Evolutionary conservation across 2,329 filamentous ascomycete species (phyloP).

Genomic region (Trichoderma sp.): DNA sequence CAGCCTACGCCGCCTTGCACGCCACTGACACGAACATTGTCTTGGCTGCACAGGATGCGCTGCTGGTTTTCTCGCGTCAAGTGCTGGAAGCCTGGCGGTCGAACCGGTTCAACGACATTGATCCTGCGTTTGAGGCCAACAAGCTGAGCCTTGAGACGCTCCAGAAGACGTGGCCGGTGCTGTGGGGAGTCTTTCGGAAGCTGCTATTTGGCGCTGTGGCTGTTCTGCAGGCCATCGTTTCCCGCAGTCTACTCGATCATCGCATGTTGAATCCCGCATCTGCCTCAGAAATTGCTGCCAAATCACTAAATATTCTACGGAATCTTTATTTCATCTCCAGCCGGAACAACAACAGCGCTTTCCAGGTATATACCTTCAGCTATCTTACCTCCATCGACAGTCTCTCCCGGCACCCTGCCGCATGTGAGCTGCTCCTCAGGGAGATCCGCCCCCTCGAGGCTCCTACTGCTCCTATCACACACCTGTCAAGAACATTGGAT

Average conservation of each 20-base stretch:
- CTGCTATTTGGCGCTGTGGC: slow-evolving; percentile 75
- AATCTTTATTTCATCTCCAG: slow-evolving; percentile 82
- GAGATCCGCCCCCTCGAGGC: slow-evolving; percentile 54
- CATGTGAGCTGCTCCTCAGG: slow-evolving; percentile 66
- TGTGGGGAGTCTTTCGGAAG: slow-evolving; percentile 76
- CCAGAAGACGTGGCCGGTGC: slow-evolving; percentile 64
- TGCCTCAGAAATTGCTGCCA: slow-evolving; percentile 67
- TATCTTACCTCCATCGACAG: slow-evolving; percentile 82
- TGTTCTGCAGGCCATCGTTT: slow-evolving; percentile 71
- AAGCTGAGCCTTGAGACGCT: slow-evolving; percentile 66
- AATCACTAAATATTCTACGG: slow-evolving; percentile 71
- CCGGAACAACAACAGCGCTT: slow-evolving; percentile 69
- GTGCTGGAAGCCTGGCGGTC: slow-evolving; percentile 73
- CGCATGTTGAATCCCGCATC: slow-evolving; percentile 44
- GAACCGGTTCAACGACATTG: slow-evolving; percentile 72
- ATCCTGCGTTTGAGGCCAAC: slow-evolving; percentile 64
- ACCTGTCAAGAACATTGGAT: slow-evolving; percentile 70
- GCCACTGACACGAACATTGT: slow-evolving; percentile 48
- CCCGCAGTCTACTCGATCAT: slow-evolving; percentile 59
- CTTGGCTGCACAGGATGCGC: slow-evolving; percentile 57
- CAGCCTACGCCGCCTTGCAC: slow-evolving; percentile 63
- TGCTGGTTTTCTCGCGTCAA: slow-evolving; percentile 66
- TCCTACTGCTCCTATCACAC: slow-evolving; percentile 28
- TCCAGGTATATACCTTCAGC: slow-evolving; percentile 83
- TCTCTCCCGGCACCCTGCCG: slow-evolving; percentile 67